phyloP scores from a whole-genome alignment of 495 filamentous ascomycete genomes.

The Rusavskia elegans region DNA sequence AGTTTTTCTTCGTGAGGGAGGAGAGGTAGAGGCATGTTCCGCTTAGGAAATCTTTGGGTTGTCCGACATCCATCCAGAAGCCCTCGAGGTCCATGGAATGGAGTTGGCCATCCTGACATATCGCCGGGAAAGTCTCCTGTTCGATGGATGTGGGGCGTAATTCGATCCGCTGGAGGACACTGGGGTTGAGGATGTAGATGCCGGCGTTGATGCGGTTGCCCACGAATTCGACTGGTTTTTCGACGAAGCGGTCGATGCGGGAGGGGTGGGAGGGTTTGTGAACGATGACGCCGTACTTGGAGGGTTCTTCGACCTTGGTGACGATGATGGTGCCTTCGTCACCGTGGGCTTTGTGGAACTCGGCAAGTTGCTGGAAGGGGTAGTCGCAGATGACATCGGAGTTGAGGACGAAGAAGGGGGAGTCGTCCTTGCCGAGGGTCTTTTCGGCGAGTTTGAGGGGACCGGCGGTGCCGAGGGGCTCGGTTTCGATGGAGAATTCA shows the following conservation, averaged over 20 bases:
- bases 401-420: conserved; percentile 98
- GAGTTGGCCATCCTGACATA: conserved; percentile 76
- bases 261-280: conserved; percentile 89
- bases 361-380: conserved; percentile 78
- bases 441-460: conserved; percentile 92
- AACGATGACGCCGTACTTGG: conserved; percentile 97
- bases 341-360: conserved; percentile 76
- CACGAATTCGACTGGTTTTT: conserved; percentile 98
- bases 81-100: conserved; percentile 98
- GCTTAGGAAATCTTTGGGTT: conserved; percentile 95
- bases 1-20: conserved; percentile 81
- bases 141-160: conserved; percentile 98
- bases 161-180: conserved; percentile 80
- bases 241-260: conserved; percentile 95
- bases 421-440: conserved; percentile 81
- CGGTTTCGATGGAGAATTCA: conserved; percentile 88
- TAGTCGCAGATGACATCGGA: conserved; percentile 98
- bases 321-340: conserved; percentile 97
- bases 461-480: conserved; percentile 90
- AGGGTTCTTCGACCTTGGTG: conserved; percentile 98
- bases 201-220: conserved; percentile 99
- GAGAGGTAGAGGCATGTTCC: conserved; percentile 96
- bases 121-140: conserved; percentile 97
- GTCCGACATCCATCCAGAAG: conserved; percentile 99
- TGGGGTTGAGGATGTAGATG: conserved; percentile 96